Evolutionary conservation across 129 eudicot genomes (phyloP), one percentile per base, ranked within the genome.

Genomic region (Logfia minima): DNA sequence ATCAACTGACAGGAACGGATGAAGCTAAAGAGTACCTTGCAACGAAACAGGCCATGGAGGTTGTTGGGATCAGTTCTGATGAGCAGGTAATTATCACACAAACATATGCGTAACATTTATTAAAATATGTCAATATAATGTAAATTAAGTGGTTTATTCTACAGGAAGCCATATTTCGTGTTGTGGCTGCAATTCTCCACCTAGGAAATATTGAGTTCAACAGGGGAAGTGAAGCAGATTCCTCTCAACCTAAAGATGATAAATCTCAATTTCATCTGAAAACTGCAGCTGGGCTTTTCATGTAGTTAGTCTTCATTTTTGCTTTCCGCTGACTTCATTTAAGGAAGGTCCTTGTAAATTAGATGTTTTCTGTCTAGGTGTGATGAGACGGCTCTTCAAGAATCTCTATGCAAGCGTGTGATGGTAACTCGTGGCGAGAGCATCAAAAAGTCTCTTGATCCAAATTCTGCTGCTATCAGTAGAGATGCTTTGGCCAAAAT

Each of bases 161-260:
- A 63, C 81, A 92, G 98, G 98, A 93, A 72, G 96, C 89, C 23
- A 93, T 93, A 41, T 93, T 93, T 86, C 90, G 98, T 84, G 98
- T 93, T 72, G 94, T 90, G 83, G 98, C 98, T 79, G 96, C 96
- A 78, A 75, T 93, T 71, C 96, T 93, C 66, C 96, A 93, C 81
- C 65, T 93, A 75, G 98, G 98, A 17, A 93, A 93, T 77, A 80
- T 93, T 77, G 96, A 86, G 71, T 93, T 93, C 74, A 48, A 17
- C 2, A 93, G 87, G 75, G 96, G 84, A 52, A 84, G 78, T 70
- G 98, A 93, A 55, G 23, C 86, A 19, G 98, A 93, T 87, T 80
- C 96, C 61, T 88, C 98, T 72, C 86, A 85, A 82, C 96, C 98
- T 37, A 88, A 90, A 85, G 96, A 93, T 80, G 96, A 88, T 31